Evolutionary conservation across 2,329 filamentous ascomycete species (phyloP).

Genomic region (Cytospora piceicola): DNA sequence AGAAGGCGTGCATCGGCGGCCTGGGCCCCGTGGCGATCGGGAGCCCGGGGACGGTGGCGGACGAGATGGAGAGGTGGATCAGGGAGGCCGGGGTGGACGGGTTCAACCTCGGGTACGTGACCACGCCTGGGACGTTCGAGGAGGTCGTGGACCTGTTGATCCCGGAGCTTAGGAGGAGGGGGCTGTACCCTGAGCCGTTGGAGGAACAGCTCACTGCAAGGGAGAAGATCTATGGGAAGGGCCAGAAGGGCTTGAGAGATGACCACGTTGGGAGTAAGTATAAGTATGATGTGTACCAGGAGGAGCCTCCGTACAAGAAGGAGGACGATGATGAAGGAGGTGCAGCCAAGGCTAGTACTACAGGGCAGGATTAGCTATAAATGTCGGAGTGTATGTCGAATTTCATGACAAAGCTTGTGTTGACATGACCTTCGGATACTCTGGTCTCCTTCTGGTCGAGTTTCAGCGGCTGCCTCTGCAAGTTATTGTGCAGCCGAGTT

Average conservation of each 20-base stretch:
- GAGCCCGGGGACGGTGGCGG: constrained; percentile 48
- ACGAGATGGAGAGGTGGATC: constrained; percentile 53
- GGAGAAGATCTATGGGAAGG: constrained; percentile 66
- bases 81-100: constrained; percentile 39
- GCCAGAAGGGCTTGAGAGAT: constrained; percentile 57
- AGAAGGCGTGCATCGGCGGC: constrained; percentile 53
- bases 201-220: constrained; percentile 53
- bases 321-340: neutral
- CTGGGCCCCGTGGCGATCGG: constrained; percentile 54
- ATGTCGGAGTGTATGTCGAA: neutral
- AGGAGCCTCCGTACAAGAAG: constrained; percentile 48
- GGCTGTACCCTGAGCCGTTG: constrained; percentile 40
- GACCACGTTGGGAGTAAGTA: constrained; percentile 64
- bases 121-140: constrained; percentile 56
- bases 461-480: too few species aligned
- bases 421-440: too few species aligned
- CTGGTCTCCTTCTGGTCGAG: too few species aligned
- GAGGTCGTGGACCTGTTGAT: constrained; percentile 54
- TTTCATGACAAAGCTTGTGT: too few species aligned
- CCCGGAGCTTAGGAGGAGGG: constrained; percentile 49
- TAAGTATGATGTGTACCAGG: constrained; percentile 65
- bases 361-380: neutral
- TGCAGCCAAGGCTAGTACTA: neutral
- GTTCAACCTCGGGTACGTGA: constrained; percentile 49
- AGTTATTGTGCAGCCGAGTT: too few species aligned